Evolutionary conservation across 768 basidiomycete genomes (phyloP), one percentile per base, ranked within the genome.

Genomic region (Mrakia gelida): DNA sequence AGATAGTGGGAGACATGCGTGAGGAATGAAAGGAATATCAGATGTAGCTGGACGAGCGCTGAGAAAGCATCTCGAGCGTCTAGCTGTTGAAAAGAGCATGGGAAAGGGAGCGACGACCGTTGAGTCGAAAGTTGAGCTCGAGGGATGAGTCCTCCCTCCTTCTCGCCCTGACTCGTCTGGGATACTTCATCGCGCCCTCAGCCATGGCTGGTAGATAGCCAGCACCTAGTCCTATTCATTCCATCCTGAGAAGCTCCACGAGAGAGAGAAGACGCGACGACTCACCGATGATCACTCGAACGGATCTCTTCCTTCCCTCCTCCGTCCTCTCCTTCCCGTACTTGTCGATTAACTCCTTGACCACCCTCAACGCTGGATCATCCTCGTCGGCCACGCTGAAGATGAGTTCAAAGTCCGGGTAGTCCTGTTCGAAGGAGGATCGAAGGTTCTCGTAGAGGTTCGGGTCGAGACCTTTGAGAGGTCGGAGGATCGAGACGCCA

Each of bases 371-470:
- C 7, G 95, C 94, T 83, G 94, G 92, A 84, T 99, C 97, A 62
- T 89, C 84, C 81, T 91, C 91, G 73, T 93, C 90, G n/a, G 94
- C 93, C 8, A 98, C 91, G 38, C 92, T 93, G 79, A 98, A 90
- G 61, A 98, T 86, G 76, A 99, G 89, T 84, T 99, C 95, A 81
- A 89, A 96, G 49, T 78, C 73, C 0, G 92, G 90, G 83, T 98
- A 98, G 80, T 95, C 92, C 82, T 97, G 94, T 45, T 86, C 87
- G 85, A 98, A 96, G 0, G 93, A 92, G 6, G 94, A 93, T 84
- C 97, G 94, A 71, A 99, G 86, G 84, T 98, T 98, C 86, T 97
- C 95, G 84, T 92, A 98, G 28, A 99, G 88, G 84, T 98, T 98
- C 77, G 91, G 89, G 84, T 99, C 97, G 32, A 99, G 87, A 21